These are phyloP conservation scores for Russula olivacea DNA, from an alignment of 768 basidiomycete genomes.

Conservation along the genomic window DNA sequence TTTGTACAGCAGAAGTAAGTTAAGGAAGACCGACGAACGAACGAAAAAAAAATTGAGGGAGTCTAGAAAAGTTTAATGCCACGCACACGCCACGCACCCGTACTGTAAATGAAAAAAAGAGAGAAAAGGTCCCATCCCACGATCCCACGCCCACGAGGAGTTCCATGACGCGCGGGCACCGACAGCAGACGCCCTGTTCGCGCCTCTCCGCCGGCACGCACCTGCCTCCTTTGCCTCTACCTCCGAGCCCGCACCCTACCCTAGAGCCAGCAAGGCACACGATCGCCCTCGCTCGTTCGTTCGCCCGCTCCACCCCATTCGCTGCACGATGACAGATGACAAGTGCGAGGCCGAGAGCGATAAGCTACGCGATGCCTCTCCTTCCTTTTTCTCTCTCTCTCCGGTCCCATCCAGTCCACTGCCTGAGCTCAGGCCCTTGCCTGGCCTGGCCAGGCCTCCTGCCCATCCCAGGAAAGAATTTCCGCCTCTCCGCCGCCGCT, in stretches of 20 bases:
- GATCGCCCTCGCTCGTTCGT: neutral
- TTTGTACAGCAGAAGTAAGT: neutral
- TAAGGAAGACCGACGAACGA: neutral
- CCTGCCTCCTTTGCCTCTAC: slow-evolving; percentile 14
- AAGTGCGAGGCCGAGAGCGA: neutral
- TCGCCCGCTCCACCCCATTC: neutral
- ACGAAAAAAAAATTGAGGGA: neutral
- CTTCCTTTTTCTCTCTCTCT: too few species aligned
- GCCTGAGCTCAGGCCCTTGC: too few species aligned
- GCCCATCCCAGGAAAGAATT: neutral
- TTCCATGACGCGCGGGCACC: too few species aligned
- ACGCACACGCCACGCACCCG: neutral
- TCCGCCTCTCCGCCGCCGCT: slow-evolving; percentile 17
- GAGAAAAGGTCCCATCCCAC: too few species aligned
- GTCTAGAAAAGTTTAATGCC: neutral
- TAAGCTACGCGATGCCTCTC: neutral
- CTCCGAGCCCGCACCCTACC: neutral
- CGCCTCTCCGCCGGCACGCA: slow-evolving; percentile 5
- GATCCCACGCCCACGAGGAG: too few species aligned
- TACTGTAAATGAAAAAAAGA: too few species aligned
- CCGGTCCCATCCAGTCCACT: too few species aligned
- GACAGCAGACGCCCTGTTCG: neutral
- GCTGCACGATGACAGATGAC: too few species aligned
- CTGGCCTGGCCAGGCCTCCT: too few species aligned
- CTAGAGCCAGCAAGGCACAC: neutral